Evolutionary conservation across 805 yeast species (phyloP).

Genomic region (Cyberlindnera misumaiensis): DNA sequence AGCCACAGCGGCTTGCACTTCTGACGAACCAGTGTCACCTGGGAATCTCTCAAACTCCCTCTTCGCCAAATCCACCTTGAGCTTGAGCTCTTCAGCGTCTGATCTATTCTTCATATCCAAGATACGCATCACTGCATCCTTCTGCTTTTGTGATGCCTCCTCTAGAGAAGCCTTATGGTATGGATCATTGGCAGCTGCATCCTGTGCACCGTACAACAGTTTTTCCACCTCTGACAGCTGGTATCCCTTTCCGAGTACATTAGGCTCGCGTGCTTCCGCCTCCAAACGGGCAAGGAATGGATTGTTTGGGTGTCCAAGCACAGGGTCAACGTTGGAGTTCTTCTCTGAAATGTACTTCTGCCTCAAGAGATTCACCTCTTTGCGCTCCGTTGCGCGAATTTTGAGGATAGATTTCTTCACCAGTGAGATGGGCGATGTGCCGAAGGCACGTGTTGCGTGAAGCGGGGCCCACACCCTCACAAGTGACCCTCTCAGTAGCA

Average conservation of each 20-base stretch:
- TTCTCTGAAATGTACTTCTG: conserved; percentile 22
- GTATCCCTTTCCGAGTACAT: conserved; percentile 54
- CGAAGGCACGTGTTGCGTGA: conserved; percentile 9
- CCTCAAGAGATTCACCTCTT: conserved; percentile 21
- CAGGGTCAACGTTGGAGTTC: conserved; percentile 55
- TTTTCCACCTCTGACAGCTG: conserved; percentile 63
- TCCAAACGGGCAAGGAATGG: conserved; percentile 64
- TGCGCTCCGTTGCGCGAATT: conserved; percentile 20
- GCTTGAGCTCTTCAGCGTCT: conserved; percentile 46
- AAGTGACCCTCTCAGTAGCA: conserved; percentile 7
- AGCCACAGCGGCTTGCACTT: conserved; percentile 89
- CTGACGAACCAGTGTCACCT: conserved; percentile 93
- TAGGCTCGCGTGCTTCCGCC: conserved; percentile 60
- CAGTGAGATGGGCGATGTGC: conserved; percentile 4
- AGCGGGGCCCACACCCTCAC: conserved; percentile 10
- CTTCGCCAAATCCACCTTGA: conserved; percentile 59
- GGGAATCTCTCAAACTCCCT: conserved; percentile 75
- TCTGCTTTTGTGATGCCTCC: conserved; percentile 48
- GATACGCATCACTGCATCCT: conserved; percentile 64
- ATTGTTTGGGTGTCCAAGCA: conserved; percentile 61
- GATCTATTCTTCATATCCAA: conserved; percentile 67
- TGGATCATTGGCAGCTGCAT: conserved; percentile 32
- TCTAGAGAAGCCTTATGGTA: conserved; percentile 18
- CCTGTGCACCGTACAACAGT: conserved; percentile 70
- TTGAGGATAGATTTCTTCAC: conserved; percentile 20